These are phyloP conservation scores for Pulicaria dysenterica DNA, from an alignment of 129 eudicot species.

Conservation along the genomic window DNA sequence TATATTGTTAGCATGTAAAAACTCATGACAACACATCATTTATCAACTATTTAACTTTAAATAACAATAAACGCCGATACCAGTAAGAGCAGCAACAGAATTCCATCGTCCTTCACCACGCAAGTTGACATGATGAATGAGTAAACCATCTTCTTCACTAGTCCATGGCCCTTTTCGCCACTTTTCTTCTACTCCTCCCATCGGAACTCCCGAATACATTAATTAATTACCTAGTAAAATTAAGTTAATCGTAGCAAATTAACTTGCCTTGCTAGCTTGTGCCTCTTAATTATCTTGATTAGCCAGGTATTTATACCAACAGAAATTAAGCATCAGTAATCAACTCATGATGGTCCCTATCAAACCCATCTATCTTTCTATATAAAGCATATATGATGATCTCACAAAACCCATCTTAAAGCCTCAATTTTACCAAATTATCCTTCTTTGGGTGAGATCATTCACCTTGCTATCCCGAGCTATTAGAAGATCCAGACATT, in stretches of 20 bases:
- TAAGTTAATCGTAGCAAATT: background rate
- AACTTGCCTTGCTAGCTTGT: constrained; percentile 35
- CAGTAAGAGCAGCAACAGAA: constrained; percentile 75
- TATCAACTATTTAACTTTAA: too few species aligned
- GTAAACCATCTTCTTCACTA: constrained; percentile 77
- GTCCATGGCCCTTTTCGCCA: constrained; percentile 99
- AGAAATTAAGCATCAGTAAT: constrained; percentile 16
- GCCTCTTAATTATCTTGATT: constrained; percentile 45
- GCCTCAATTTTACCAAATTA: constrained; percentile 19
- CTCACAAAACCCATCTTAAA: background rate
- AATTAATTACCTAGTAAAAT: background rate
- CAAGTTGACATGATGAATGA: constrained; percentile 69
- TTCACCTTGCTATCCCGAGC: background rate
- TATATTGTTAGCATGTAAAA: too few species aligned
- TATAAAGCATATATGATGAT: constrained; percentile 21
- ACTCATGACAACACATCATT: too few species aligned
- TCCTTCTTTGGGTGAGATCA: constrained; percentile 10
- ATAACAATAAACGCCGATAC: constrained; percentile 29
- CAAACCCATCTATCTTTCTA: constrained; percentile 23
- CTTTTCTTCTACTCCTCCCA: constrained; percentile 58
- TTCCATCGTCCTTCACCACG: constrained; percentile 97
- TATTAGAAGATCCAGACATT: background rate
- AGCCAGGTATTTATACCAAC: constrained; percentile 65
- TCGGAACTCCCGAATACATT: constrained; percentile 52
- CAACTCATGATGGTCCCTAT: constrained; percentile 14